Evolutionary conservation across 345 rosid genomes (phyloP).

Genomic region (Trapa bicornis): DNA sequence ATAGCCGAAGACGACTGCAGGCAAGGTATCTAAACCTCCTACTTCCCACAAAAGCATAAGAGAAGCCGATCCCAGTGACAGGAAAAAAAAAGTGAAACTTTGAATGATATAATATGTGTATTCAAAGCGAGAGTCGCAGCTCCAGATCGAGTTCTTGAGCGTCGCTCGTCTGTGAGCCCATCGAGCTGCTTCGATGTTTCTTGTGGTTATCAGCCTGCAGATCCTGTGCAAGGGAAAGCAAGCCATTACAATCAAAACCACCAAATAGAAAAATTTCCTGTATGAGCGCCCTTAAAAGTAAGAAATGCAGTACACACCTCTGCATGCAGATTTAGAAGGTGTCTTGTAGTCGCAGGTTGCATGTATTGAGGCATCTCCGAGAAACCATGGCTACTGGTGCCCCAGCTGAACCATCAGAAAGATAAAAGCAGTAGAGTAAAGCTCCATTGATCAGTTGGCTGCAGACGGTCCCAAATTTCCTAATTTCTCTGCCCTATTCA

Average conservation of each 20-base stretch:
- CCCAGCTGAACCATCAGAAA: conserved; percentile 42
- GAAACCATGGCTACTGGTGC: conserved; percentile 27
- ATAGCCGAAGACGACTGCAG: not conserved
- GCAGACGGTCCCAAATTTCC: too few species aligned
- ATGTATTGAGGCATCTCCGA: conserved; percentile 44
- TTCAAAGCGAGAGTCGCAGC: conserved; percentile 52
- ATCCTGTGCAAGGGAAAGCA: conserved; percentile 19
- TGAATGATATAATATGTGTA: not conserved
- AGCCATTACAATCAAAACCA: not conserved
- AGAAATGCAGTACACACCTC: conserved; percentile 30
- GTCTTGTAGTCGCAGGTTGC: conserved; percentile 50
- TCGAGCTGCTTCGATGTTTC: conserved; percentile 30
- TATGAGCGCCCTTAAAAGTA: too few species aligned
- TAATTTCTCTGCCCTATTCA: not conserved
- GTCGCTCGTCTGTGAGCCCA: conserved; percentile 64
- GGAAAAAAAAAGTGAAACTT: not conserved
- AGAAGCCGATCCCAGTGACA: not conserved
- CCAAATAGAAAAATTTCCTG: too few species aligned
- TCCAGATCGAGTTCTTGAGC: conserved; percentile 79
- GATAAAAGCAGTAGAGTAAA: not conserved
- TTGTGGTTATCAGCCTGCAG: conserved; percentile 21
- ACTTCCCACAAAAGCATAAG: not conserved
- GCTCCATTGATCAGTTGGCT: not conserved
- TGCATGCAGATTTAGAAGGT: conserved; percentile 30
- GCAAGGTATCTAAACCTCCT: not conserved